These are phyloP conservation scores for Botryotinia convoluta DNA, from an alignment of 2,329 filamentous ascomycete genomes.

Conservation along the genomic window DNA sequence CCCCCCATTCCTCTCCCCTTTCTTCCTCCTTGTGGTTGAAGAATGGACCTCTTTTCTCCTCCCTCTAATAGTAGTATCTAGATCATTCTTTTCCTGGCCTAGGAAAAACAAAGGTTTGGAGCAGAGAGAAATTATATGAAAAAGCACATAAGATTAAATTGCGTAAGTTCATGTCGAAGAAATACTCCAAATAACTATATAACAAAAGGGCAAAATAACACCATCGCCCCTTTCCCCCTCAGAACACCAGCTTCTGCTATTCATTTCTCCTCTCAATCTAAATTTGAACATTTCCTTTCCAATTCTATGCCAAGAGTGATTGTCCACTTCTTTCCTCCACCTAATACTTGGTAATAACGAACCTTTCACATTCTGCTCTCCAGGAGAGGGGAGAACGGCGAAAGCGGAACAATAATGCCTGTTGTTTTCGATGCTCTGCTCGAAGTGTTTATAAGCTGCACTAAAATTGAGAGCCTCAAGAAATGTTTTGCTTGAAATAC, in stretches of 20 bases:
- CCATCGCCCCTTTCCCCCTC: not conserved
- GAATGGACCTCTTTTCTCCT: not conserved
- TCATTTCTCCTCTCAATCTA: not conserved
- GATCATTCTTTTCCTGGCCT: not conserved
- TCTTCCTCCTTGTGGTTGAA: not conserved
- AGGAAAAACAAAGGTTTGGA: not conserved
- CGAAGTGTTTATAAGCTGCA: not conserved
- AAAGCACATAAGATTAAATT: not conserved
- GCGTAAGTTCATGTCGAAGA: not conserved
- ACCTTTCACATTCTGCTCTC: not conserved
- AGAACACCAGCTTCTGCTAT: too few relatives aligned
- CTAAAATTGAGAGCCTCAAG: not conserved
- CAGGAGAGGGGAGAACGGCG: not conserved
- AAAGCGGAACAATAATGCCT: not conserved
- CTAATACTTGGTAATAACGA: not conserved
- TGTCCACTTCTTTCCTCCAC: not conserved
- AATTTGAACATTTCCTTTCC: not conserved
- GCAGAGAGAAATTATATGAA: not conserved
- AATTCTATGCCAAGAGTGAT: not conserved
- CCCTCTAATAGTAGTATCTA: not conserved
- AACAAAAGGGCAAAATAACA: not conserved
- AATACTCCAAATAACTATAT: not conserved
- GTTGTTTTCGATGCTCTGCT: not conserved
- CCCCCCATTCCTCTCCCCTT: not conserved
- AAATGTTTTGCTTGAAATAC: not conserved